Conservation (phyloP, 257 asterid genomes). For the Prunella vulgaris region DNA sequence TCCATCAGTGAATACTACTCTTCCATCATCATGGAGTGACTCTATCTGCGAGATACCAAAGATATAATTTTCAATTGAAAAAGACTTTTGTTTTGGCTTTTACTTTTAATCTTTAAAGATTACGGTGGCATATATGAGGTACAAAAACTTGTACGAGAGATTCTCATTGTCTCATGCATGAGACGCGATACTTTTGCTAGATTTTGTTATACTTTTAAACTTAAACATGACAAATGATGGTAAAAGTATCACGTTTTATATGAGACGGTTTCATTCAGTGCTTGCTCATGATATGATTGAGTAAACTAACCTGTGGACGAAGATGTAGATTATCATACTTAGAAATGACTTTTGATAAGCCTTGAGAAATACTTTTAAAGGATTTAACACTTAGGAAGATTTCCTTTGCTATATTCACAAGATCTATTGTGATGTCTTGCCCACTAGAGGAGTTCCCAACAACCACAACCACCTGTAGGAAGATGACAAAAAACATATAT, state of each 20-base stretch:
- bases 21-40: constrained; percentile 69
- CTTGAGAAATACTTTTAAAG: constrained; percentile 45
- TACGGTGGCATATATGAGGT: neutral
- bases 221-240: too few species aligned
- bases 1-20: constrained; percentile 59
- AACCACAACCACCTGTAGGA: constrained; percentile 71
- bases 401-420: constrained; percentile 70
- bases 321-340: constrained; percentile 54
- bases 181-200: too few species aligned
- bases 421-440: constrained; percentile 80
- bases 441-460: constrained; percentile 86
- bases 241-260: too few species aligned
- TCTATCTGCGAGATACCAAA: constrained; percentile 48
- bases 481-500: neutral
- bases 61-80: neutral
- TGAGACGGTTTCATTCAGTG: too few species aligned
- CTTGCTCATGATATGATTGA: too few species aligned
- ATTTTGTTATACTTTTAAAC: too few species aligned
- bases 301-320: constrained; percentile 51
- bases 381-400: constrained; percentile 60
- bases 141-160: too few species aligned
- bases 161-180: too few species aligned
- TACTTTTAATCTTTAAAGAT: neutral
- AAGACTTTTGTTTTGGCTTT: too few species aligned
- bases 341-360: constrained; percentile 63